A percentile compares a stretch with the other conserved stretches of the same genome.
Conservation (phyloP, 805 yeast genomes). For the Sugiyamaella valdiviana region DNA sequence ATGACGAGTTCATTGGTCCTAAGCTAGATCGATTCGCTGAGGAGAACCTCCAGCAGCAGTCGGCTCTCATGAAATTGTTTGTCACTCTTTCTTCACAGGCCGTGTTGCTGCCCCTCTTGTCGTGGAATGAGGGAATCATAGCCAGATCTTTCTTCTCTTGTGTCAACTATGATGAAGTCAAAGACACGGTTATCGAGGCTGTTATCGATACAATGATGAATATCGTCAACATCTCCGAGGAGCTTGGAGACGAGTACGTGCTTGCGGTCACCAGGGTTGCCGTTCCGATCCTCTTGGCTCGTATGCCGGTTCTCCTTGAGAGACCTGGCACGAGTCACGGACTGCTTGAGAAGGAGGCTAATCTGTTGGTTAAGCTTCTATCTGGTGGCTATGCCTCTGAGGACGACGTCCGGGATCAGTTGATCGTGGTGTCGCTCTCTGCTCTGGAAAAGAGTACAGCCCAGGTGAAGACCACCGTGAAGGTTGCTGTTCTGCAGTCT, state of each 20-base stretch:
- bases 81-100: conserved; percentile 48
- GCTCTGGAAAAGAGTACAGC: conserved; percentile 54
- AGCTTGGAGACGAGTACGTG: conserved; percentile 5
- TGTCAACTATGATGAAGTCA: conserved; percentile 50
- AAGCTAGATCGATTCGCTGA: conserved; percentile 60
- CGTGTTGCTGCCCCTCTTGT: conserved; percentile 46
- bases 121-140: conserved; percentile 50
- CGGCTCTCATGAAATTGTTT: conserved; percentile 65
- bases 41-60: conserved; percentile 79
- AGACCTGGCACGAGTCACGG: conserved; percentile 9
- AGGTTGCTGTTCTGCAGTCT: conserved; percentile 51
- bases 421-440: conserved; percentile 51
- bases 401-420: conserved; percentile 44
- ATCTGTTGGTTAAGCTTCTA: conserved; percentile 26
- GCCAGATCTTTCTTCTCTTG: conserved; percentile 50
- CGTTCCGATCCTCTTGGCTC: conserved; percentile 30
- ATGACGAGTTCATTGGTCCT: conserved; percentile 50
- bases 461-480: conserved; percentile 47
- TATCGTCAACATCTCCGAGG: conserved; percentile 13
- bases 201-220: conserved; percentile 43
- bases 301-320: conserved; percentile 20
- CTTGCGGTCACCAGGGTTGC: conserved; percentile 1
- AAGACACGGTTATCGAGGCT: conserved; percentile 59
- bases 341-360: conserved; percentile 21
- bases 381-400: conserved; percentile 54